phyloP scores from a whole-genome alignment of 2,329 filamentous ascomycete genomes.

The Trichoderma sp. region DNA sequence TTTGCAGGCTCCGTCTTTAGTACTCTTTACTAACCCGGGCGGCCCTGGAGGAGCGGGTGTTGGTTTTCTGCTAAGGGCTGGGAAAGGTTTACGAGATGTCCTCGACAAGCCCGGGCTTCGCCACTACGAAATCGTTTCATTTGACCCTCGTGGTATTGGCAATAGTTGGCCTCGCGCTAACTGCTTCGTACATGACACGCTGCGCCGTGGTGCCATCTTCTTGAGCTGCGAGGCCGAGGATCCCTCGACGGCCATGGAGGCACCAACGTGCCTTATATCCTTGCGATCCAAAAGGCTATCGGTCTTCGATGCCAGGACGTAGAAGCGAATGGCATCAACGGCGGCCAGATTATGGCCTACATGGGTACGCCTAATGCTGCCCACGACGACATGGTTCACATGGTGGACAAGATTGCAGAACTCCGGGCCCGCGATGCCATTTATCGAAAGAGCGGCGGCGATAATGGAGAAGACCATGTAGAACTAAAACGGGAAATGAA shows the following conservation, averaged over 20 bases:
- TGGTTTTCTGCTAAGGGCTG: neutral
- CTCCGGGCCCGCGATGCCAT: neutral
- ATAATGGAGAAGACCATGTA: neutral
- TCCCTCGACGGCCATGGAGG: neutral
- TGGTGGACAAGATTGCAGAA: neutral
- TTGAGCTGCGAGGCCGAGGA: neutral
- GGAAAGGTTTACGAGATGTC: neutral
- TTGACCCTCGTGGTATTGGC: neutral
- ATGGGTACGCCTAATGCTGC: neutral
- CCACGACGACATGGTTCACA: neutral
- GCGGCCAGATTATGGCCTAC: neutral
- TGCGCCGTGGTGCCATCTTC: neutral
- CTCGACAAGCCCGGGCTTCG: neutral
- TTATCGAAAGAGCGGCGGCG: neutral
- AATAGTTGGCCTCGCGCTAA: neutral
- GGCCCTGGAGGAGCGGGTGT: neutral
- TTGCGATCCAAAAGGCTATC: neutral
- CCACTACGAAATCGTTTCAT: neutral
- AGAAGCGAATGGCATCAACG: neutral
- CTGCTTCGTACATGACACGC: neutral
- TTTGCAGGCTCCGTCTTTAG: neutral
- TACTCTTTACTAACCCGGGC: neutral
- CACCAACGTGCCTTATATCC: neutral
- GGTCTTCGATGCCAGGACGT: neutral
- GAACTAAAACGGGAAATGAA: neutral